These are phyloP conservation scores for Wickerhamiella bombiphila DNA, from an alignment of 805 yeast species.

Conservation along the genomic window DNA sequence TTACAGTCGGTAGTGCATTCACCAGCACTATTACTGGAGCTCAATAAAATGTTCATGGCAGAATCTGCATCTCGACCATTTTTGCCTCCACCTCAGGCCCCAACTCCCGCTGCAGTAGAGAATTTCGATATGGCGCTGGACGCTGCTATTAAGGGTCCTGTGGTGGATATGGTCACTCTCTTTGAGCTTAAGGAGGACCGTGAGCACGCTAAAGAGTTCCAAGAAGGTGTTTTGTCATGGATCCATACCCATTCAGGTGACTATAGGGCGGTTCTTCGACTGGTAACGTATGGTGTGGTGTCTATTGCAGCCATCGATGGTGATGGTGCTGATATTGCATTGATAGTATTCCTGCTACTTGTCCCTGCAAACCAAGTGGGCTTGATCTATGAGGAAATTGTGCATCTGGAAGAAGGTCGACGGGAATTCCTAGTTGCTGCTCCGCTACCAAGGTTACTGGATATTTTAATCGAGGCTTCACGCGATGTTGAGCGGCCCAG, in stretches of 20 bases:
- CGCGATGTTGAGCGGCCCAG: slow-evolving; percentile 1
- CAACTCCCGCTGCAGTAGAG: not conserved
- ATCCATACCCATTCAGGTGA: slow-evolving; percentile 7
- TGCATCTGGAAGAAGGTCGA: slow-evolving; percentile 4
- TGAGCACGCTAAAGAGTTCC: slow-evolving; percentile 1
- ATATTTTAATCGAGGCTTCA: slow-evolving; percentile 1
- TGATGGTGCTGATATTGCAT: slow-evolving; percentile 1
- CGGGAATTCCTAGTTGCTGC: slow-evolving; percentile 4
- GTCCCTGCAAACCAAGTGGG: slow-evolving; percentile 12
- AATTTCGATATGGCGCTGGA: slow-evolving; percentile 4
- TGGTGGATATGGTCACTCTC: slow-evolving; percentile 9
- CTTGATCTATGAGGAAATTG: slow-evolving; percentile 11
- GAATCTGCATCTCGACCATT: not conserved
- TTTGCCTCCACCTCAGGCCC: not conserved
- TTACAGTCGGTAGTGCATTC: not conserved
- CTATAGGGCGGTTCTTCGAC: slow-evolving; percentile 7
- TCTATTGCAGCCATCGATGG: slow-evolving; percentile 5
- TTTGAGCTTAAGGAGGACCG: slow-evolving; percentile 10
- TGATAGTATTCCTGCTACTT: slow-evolving; percentile 8
- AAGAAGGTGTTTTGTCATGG: slow-evolving; percentile 4
- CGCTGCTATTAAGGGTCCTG: slow-evolving; percentile 7
- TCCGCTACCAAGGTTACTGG: slow-evolving; percentile 2
- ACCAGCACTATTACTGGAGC: not conserved
- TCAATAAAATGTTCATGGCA: not conserved
- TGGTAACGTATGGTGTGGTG: slow-evolving; percentile 10